These are phyloP conservation scores for Apiospora hydei DNA, from an alignment of 2,329 filamentous ascomycete species.

Conservation along the genomic window DNA sequence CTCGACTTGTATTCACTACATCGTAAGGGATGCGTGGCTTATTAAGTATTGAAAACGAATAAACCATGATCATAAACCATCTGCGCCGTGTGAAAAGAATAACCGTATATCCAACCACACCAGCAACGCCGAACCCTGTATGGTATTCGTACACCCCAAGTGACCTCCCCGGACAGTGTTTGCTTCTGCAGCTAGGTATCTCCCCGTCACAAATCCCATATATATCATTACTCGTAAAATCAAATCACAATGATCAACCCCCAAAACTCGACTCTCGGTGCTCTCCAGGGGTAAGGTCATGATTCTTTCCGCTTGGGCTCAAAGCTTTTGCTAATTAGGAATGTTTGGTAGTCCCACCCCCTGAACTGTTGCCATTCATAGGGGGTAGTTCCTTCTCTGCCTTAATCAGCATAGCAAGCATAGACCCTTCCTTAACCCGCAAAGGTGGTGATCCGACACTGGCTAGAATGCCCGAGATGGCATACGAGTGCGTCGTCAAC, in stretches of 20 bases:
- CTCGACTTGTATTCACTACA: background rate
- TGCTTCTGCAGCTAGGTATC: background rate
- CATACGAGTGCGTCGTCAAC: constrained; percentile 33
- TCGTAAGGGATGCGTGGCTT: no score
- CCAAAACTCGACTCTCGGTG: background rate
- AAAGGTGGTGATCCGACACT: constrained; percentile 26
- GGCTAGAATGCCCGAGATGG: constrained; percentile 29
- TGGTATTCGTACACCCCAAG: background rate
- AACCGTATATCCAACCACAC: background rate
- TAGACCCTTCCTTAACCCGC: constrained; percentile 30
- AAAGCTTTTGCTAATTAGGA: background rate
- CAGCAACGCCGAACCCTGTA: background rate
- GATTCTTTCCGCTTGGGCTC: background rate
- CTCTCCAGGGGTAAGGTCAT: background rate
- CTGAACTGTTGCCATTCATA: background rate
- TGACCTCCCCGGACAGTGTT: background rate
- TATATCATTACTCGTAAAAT: background rate
- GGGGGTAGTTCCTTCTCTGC: constrained; percentile 26
- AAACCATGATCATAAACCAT: no score
- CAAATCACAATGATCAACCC: background rate
- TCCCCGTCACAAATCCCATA: background rate
- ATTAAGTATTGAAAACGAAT: background rate
- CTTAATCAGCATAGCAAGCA: constrained; percentile 32
- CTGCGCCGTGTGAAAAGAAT: background rate
- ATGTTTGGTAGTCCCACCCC: background rate